Evolutionary conservation across 2,329 filamentous ascomycete species (phyloP), one percentile per base, ranked within the genome.

Genomic region (Colletotrichum musae): DNA sequence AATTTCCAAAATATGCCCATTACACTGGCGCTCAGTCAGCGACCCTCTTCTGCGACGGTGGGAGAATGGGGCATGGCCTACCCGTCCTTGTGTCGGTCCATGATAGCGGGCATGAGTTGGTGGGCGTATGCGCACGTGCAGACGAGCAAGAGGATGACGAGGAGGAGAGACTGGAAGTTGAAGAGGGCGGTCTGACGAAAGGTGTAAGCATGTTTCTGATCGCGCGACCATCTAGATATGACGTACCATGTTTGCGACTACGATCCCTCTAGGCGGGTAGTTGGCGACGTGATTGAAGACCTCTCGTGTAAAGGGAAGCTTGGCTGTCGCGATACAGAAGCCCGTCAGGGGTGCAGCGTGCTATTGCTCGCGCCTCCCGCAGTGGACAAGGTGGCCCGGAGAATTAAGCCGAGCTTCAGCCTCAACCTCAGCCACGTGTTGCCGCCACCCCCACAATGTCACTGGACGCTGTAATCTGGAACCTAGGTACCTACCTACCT

Each of bases 131-230:
- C 91, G 81, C 93, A 95, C 66, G 96, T 98, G 88, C 96, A 99
- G 78, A 98, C 97, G 75, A 97, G 90, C 74, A 99, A 92, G 59
- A 99, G 91, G 76, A 99, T 91, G 74, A 98, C 95, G 76, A 98
- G 90, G 75, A 99, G 89, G 75, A 98, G 92, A 68, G 94, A 97
- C 82, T 98, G 94, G 86, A 99, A 98, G 85, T 98, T 98, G 91
- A 99, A 98, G 77, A 99, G 92, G 64, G 96, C 96, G 69, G 96
- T 93, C 96, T 98, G 77, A 24, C 61, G 41, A 43, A 47, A 21
- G 16, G 52, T 56, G 13, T 72, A 43, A 71, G 70, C 41, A 60
- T 51, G 16, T 21, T 12, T 24, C n/a, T 45, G n/a, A 10, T 51
- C 52, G 13, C 15, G 2, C 10, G 10, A 9, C 7, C 13, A 9